Base-by-base conservation (phyloP, 768 basidiomycete genomes). In the Amanita fuliginea region DNA sequence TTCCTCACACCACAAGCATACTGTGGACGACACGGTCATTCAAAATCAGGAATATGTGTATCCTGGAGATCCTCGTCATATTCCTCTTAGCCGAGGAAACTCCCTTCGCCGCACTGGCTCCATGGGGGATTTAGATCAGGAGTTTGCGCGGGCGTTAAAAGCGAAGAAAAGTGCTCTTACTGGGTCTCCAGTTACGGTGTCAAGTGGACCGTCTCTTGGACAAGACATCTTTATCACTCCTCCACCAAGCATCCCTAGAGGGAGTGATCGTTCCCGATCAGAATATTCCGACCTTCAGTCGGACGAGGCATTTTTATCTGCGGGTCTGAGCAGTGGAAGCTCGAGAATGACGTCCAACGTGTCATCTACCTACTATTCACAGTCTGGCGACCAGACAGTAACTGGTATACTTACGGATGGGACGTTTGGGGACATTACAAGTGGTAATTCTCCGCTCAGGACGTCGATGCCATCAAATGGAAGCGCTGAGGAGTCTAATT, bases 1-100 rank as follows among this genome's bases (percentile, higher is more conserved):
- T 5, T 74, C 76, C 1, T 78, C 77, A 2, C 75, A 80, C 53
- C 79, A 80, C 52, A 74, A 71, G 3, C 78, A 80, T 19, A 83
- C 86, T 3, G 76, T 81, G 4, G 88, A 91, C 56, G 88, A 91
- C 53, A 79, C 68, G 0, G 83, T 77, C 6, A 78, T 89, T 21
- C 75, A 76, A 6, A 74, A 76, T 32, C 75, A 78, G 44, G 75
- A 76, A 9, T 84, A 83, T 53, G 65, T 85, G 5, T 86, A 87
- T 59, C 80, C 76, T 6, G 82, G 83, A 2, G 87, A 86, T 56
- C 73, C 76, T 14, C 76, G 87, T 6, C 80, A 79, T 11, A 90
- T 91, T 52, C 76, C 77, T 6, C 80, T 83, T 3, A 78, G 80
- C 48, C 71, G 72, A 21, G 63, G 67, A 4, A 65, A 64, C 19